phyloP scores from a whole-genome alignment of 228 moss, liverwort and hornwort species.

The Sphagnum magellanicum region DNA sequence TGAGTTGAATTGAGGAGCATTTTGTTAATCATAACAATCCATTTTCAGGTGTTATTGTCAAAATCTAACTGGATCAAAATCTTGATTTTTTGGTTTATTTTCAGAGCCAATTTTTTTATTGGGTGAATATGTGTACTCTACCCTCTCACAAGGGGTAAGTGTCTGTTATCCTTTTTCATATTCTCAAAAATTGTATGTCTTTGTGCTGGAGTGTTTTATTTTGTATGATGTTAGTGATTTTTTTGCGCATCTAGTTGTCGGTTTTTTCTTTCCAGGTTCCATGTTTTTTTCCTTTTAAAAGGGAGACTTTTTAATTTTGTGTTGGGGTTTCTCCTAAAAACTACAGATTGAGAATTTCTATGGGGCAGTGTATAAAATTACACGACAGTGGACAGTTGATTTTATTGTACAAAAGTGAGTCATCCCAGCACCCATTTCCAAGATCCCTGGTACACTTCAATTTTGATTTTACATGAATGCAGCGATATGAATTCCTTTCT shows the following conservation, averaged over 20 bases:
- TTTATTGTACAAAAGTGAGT: conserved; percentile 59
- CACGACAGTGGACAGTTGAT: conserved; percentile 51
- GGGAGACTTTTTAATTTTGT: background rate
- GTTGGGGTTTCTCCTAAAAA: background rate
- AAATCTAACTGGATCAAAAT: too few species aligned
- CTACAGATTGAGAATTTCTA: conserved; percentile 42
- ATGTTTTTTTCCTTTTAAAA: too few species aligned
- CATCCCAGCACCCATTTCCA: background rate
- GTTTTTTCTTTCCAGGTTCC: too few species aligned
- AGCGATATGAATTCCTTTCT: background rate
- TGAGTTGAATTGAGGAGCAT: too few species aligned
- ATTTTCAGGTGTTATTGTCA: too few species aligned
- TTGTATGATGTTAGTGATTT: background rate
- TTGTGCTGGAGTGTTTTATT: background rate
- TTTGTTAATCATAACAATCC: too few species aligned
- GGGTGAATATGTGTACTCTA: conserved; percentile 43
- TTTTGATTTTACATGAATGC: background rate
- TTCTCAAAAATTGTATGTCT: background rate
- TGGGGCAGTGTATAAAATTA: conserved; percentile 35
- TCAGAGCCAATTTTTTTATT: conserved; percentile 40
- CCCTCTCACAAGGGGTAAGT: conserved; percentile 45
- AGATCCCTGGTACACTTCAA: background rate
- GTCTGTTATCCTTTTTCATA: background rate
- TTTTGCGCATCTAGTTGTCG: background rate
- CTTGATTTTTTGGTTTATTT: background rate